Base-by-base conservation (phyloP, 257 asterid genomes). In the Solanum chmielewskii region DNA sequence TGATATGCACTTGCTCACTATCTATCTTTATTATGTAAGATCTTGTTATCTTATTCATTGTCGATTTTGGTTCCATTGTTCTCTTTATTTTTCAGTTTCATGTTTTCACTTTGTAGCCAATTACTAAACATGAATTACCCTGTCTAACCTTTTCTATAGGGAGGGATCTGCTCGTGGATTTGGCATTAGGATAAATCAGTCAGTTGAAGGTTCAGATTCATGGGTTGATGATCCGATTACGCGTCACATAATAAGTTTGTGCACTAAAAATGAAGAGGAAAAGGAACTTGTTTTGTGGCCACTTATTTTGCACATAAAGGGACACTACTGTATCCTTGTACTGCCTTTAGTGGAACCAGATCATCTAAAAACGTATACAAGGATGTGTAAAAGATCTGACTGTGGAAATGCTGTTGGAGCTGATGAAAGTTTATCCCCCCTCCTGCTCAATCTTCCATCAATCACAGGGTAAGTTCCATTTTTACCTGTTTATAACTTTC, bases 141-240 rank as follows among this genome's bases (percentile, higher is more conserved):
- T 47, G 31, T 87, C 82, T 85, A 44, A 42, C 71, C 86, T 62
- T 87, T 85, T 56, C 73, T 86, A 82, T 86, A 96, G 99, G 94
- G 99, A 95, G 89, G 98, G 98, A 70, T 96, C 99, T 85, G 92
- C 92, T 87, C 94, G 98, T 86, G 99, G 99, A 70, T 95, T 86
- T 45, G 99, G 99, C 86, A 83, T 95, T 86, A 93, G 98, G 83
- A 85, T 92, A 85, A 92, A 91, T 88, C 98, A 91, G 64, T 94
- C 98, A 75, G 93, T 90, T 91, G 93, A 93, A 90, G 99, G 98
- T 83, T 95, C 97, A 87, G 99, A 96, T 90, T 96, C 98, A 52
- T 96, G 98, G 99, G 94, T 95, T 77, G 99, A 96, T 90, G 99
- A 96, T 90, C 99, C 99, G 82, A 94, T 96, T 87, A 94, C 96